Conservation (phyloP, 169 alveolate species). For the Plasmodium inui region DNA sequence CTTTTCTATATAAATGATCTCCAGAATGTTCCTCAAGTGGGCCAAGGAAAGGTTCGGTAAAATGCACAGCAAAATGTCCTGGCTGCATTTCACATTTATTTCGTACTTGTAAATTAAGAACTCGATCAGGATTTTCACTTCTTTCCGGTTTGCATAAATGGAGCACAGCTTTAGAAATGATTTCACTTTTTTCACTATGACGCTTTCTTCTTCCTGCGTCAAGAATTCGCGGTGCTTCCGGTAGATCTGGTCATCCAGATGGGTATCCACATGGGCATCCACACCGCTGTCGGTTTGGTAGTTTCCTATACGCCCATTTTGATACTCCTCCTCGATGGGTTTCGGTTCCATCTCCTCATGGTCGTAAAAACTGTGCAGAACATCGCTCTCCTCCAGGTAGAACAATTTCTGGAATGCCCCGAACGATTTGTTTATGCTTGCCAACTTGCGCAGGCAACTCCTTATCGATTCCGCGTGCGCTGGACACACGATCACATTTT, state of each 20-base stretch:
- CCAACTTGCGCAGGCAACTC: slow-evolving; percentile 20
- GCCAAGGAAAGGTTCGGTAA: slow-evolving; percentile 25
- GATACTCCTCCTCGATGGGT: not conserved
- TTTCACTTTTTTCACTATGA: slow-evolving; percentile 38
- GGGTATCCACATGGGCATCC: not conserved
- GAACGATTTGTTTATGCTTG: slow-evolving; percentile 38
- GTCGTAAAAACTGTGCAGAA: not conserved
- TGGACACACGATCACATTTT: slow-evolving; percentile 22
- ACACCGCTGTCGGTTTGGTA: not conserved
- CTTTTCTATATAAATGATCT: slow-evolving; percentile 62
- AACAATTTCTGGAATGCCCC: slow-evolving; percentile 17
- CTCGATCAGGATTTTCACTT: slow-evolving; percentile 54
- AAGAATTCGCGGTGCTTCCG: slow-evolving; percentile 60
- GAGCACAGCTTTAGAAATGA: slow-evolving; percentile 58
- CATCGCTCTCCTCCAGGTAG: slow-evolving; percentile 40
- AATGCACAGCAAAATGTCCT: slow-evolving; percentile 38
- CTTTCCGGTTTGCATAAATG: slow-evolving; percentile 37
- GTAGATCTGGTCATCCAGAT: slow-evolving; percentile 17
- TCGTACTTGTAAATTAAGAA: slow-evolving; percentile 70
- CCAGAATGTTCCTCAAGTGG: slow-evolving; percentile 40
- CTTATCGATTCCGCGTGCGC: slow-evolving; percentile 47
- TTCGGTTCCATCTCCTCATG: not conserved
- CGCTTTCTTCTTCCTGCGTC: slow-evolving; percentile 56
- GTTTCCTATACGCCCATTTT: not conserved
- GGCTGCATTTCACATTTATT: slow-evolving; percentile 57